A percentile compares a stretch with the other conserved stretches of the same genome.
Evolutionary conservation across 345 rosid genomes (phyloP).

Genomic region (Citrus sp.): DNA sequence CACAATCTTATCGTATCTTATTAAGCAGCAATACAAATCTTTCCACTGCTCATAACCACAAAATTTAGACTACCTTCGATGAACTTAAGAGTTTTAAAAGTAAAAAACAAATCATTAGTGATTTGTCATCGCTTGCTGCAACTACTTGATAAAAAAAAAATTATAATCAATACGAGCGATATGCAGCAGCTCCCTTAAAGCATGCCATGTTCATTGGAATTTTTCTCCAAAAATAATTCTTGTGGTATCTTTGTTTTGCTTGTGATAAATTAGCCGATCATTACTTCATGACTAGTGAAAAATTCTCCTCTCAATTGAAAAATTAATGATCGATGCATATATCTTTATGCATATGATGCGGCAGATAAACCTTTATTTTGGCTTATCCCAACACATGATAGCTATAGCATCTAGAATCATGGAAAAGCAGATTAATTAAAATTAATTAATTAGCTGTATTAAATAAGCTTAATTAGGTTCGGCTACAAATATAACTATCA

Average conservation of each 20-base stretch:
- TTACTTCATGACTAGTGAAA: not conserved
- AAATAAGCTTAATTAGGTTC: not conserved
- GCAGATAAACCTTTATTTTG: conserved; percentile 3
- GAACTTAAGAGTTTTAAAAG: not conserved
- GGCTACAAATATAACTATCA: not conserved
- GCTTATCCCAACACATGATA: not conserved
- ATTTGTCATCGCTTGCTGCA: not conserved
- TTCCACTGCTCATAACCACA: not conserved
- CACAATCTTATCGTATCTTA: conserved; percentile 16
- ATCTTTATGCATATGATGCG: not conserved
- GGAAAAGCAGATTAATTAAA: not conserved
- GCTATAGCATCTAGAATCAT: not conserved
- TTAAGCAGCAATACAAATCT: not conserved
- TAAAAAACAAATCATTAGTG: not conserved
- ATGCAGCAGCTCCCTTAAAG: conserved; percentile 7
- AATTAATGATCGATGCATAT: not conserved
- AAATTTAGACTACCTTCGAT: conserved; percentile 1
- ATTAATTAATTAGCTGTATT: not conserved
- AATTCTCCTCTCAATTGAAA: not conserved
- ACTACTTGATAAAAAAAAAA: not conserved
- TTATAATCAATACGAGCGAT: not conserved
- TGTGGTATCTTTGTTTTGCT: not conserved
- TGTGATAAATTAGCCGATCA: not conserved
- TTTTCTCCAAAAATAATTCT: not conserved
- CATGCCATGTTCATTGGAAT: conserved; percentile 5